A percentile compares a stretch with the other conserved stretches of the same genome.
Conservation (phyloP, 164 flowering plant genomes). For the Aristolochia contorta region DNA sequence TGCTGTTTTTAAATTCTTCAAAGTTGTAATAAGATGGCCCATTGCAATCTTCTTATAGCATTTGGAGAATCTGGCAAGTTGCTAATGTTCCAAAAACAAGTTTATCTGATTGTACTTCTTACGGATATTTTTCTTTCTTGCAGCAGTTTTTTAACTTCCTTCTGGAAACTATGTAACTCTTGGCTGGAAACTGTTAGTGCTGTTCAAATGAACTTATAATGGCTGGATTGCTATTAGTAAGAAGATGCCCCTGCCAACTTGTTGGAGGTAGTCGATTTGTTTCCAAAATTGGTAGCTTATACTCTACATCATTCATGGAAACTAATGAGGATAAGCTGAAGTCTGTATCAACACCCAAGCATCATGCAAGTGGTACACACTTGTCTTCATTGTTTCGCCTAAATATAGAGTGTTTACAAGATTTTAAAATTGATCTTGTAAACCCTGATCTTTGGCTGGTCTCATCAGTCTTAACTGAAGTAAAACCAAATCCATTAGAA, state of each 20-base stretch:
- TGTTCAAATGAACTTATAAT: background rate
- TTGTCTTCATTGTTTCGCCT: constrained; percentile 32
- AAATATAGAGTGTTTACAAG: constrained; percentile 7
- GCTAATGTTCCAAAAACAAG: too few relatives aligned
- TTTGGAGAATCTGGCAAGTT: too few relatives aligned
- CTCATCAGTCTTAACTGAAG: constrained; percentile 47
- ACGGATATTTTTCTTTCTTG: too few relatives aligned
- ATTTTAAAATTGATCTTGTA: constrained; percentile 46
- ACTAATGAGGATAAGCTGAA: background rate
- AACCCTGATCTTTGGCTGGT: constrained; percentile 63
- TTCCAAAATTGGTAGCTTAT: background rate
- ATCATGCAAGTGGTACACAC: constrained; percentile 29
- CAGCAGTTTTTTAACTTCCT: too few relatives aligned
- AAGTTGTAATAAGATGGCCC: too few relatives aligned
- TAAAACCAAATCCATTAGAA: constrained; percentile 5
- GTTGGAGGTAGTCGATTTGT: background rate
- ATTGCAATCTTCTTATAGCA: too few relatives aligned
- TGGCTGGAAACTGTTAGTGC: background rate
- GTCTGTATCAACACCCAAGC: background rate
- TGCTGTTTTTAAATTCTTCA: constrained; percentile 5
- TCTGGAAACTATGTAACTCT: background rate
- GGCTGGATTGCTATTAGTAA: background rate
- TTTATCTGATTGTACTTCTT: too few relatives aligned
- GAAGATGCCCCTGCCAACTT: background rate
- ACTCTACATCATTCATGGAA: background rate